These are phyloP conservation scores for Aechmea fasciata DNA, from an alignment of 176 grass and related monocot species.

Conservation along the genomic window DNA sequence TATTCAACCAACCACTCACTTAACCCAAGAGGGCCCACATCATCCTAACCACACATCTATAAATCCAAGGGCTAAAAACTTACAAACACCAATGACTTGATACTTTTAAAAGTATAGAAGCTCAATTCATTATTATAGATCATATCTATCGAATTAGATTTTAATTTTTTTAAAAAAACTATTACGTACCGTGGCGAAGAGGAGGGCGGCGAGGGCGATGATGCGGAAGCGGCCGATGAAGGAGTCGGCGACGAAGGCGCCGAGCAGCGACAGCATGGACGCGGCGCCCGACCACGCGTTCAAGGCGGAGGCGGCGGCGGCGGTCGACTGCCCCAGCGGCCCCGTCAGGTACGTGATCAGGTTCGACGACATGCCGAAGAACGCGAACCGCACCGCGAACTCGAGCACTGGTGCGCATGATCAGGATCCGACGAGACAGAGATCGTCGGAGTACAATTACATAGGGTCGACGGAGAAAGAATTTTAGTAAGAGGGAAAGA, in stretches of 20 bases:
- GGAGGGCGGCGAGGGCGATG: conserved; percentile 39
- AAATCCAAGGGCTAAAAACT: no score
- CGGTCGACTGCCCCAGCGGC: conserved; percentile 31
- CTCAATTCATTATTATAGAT: no score
- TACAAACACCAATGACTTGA: no score
- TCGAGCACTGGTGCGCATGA: background rate
- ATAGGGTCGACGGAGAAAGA: background rate
- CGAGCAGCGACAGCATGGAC: conserved; percentile 47
- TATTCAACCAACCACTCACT: no score
- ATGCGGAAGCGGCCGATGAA: conserved; percentile 48
- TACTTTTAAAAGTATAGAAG: no score
- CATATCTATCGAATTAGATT: no score
- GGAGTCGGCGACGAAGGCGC: conserved; percentile 46
- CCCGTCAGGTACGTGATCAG: conserved; percentile 7
- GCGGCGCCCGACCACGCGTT: conserved; percentile 47
- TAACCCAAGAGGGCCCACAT: no score
- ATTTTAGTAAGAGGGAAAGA: background rate
- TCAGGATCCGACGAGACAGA: background rate
- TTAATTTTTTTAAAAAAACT: no score
- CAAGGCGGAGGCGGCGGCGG: conserved; percentile 42
- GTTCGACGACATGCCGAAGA: conserved; percentile 6
- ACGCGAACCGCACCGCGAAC: conserved; percentile 27
- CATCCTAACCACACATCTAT: no score
- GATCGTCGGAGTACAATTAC: no score
- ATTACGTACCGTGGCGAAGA: conserved; percentile 30